phyloP scores from a whole-genome alignment of 495 filamentous ascomycete genomes.

The Cladorrhinum samala region DNA sequence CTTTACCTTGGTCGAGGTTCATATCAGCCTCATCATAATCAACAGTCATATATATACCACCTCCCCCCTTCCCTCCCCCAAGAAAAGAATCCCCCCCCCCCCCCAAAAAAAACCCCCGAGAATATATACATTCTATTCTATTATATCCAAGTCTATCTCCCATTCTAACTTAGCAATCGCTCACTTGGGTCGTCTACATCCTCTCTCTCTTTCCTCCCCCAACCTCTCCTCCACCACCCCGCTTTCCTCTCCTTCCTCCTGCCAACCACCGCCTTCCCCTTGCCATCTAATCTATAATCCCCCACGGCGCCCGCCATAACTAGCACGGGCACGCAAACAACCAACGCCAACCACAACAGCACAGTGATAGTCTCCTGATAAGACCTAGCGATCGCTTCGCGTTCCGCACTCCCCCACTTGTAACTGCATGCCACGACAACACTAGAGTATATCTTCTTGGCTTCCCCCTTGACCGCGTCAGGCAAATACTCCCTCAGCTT shows the following conservation, averaged over 20 bases:
- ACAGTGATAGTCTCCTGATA: conserved; percentile 49
- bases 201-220: neutral
- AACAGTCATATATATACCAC: neutral
- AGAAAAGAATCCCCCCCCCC: too few relatives aligned
- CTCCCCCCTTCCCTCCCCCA: too few relatives aligned
- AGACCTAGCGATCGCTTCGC: conserved; percentile 47
- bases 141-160: too few relatives aligned
- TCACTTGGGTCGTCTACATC: too few relatives aligned
- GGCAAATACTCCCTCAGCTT: conserved; percentile 51
- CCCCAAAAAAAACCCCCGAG: too few relatives aligned
- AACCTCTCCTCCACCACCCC: neutral
- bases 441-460: conserved; percentile 45
- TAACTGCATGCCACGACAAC: conserved; percentile 48
- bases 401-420: conserved; percentile 36
- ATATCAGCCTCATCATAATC: neutral
- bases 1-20: neutral
- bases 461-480: conserved; percentile 35
- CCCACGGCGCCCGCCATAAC: conserved; percentile 39
- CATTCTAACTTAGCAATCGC: too few relatives aligned
- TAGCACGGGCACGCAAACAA: conserved; percentile 38
- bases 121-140: too few relatives aligned
- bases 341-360: conserved; percentile 44
- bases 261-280: conserved; percentile 8
- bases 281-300: conserved; percentile 45
- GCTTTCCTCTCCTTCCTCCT: neutral